These are phyloP conservation scores for Lodderomyces metapsilosis DNA, from an alignment of 1,139 yeast species.

Conservation along the genomic window DNA sequence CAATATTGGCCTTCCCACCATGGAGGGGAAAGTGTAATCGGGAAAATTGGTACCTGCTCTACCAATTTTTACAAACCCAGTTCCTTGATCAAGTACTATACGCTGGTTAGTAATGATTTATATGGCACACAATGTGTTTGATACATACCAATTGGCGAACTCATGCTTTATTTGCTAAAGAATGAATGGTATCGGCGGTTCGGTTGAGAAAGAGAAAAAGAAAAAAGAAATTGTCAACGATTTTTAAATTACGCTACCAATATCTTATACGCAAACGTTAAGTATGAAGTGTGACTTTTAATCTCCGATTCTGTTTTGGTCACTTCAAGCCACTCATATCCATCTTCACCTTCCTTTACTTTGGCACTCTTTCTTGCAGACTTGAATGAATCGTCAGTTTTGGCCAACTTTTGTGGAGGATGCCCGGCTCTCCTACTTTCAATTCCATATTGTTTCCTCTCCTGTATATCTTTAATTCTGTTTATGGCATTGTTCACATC, in stretches of 20 bases:
- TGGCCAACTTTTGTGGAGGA: slow-evolving; percentile 23
- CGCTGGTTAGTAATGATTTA: neutral
- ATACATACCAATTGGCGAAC: slow-evolving; percentile 58
- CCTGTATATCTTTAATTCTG: slow-evolving; percentile 77
- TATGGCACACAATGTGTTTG: neutral
- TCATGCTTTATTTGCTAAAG: slow-evolving; percentile 21
- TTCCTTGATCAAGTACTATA: slow-evolving; percentile 95
- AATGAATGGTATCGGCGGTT: neutral
- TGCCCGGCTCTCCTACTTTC: slow-evolving; percentile 49
- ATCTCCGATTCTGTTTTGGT: slow-evolving; percentile 81
- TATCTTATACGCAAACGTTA: slow-evolving; percentile 71
- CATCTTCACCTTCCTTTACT: slow-evolving; percentile 81
- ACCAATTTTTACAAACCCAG: slow-evolving; percentile 95
- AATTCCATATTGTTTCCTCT: slow-evolving; percentile 71
- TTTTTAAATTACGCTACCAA: neutral
- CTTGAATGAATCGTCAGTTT: slow-evolving; percentile 57
- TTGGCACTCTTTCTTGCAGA: slow-evolving; percentile 88
- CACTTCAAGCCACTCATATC: slow-evolving; percentile 77
- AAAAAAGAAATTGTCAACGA: neutral
- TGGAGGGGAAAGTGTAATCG: slow-evolving; percentile 96
- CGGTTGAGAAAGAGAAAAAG: neutral
- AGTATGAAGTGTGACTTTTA: slow-evolving; percentile 90
- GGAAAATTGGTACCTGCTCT: slow-evolving; percentile 98
- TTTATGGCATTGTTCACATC: slow-evolving; percentile 77
- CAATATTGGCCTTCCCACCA: slow-evolving; percentile 95